Percentiles rank a stretch among this genome's conserved stretches.
These are phyloP conservation scores for Agastache rugosa DNA, from an alignment of 257 asterid genomes.

Conservation along the genomic window DNA sequence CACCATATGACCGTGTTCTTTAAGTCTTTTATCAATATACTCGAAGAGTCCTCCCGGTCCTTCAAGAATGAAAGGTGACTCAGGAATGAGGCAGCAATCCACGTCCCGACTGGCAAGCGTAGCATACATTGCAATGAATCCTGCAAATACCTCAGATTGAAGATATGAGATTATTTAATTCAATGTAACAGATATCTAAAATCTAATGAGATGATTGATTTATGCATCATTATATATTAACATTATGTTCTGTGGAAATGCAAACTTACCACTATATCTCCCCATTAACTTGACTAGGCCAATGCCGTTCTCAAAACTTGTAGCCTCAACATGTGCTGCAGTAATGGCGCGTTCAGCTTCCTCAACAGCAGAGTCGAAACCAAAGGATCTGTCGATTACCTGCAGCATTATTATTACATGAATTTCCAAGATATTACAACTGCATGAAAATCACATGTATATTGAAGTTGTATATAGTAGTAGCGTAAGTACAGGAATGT, in stretches of 20 bases:
- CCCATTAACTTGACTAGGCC: constrained; percentile 97
- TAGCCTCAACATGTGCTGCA: constrained; percentile 97
- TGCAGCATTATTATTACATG: constrained; percentile 25
- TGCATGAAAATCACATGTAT: neutral
- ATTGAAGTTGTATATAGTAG: neutral
- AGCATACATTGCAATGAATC: constrained; percentile 93
- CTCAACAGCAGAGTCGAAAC: constrained; percentile 95
- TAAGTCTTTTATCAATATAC: constrained; percentile 71
- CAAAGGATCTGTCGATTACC: constrained; percentile 94
- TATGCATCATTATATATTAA: neutral
- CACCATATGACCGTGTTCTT: constrained; percentile 91
- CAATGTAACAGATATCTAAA: neutral
- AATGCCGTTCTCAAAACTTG: constrained; percentile 88
- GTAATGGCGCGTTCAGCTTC: constrained; percentile 97
- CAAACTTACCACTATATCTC: constrained; percentile 61
- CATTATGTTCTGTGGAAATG: neutral
- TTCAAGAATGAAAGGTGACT: constrained; percentile 87
- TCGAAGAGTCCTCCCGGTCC: constrained; percentile 87
- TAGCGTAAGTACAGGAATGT: constrained; percentile 68
- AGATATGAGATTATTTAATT: neutral
- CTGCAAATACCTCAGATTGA: constrained; percentile 40
- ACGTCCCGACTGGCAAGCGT: constrained; percentile 96
- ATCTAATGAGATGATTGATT: too few species aligned
- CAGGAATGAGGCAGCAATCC: constrained; percentile 95
- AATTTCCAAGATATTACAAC: neutral